Conservation (phyloP, 345 rosid species). For the Brassica juncea region DNA sequence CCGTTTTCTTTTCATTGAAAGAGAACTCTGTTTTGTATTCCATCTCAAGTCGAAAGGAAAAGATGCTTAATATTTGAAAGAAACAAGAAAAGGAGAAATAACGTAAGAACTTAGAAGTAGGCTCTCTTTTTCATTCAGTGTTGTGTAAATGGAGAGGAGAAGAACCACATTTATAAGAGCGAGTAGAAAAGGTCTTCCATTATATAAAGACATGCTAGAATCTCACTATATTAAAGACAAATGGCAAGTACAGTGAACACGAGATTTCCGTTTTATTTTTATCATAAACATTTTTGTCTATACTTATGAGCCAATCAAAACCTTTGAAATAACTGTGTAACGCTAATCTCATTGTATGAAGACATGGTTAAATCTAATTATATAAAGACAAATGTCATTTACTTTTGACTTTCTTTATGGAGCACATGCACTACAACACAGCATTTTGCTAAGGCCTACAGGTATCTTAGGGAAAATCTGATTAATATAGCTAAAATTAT, state of each 20-base stretch:
- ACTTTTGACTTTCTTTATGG: background rate
- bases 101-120: background rate
- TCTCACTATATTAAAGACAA: background rate
- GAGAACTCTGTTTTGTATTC: background rate
- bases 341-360: background rate
- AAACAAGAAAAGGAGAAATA: background rate
- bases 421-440: background rate
- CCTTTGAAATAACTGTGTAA: background rate
- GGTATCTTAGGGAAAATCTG: too few species aligned
- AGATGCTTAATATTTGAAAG: background rate
- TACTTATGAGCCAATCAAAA: background rate
- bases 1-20: background rate
- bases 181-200: background rate
- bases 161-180: background rate
- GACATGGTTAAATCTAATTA: background rate
- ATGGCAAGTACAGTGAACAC: background rate
- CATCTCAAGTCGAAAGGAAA: background rate
- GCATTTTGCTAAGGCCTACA: background rate
- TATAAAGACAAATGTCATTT: background rate
- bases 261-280: background rate
- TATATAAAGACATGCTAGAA: background rate
- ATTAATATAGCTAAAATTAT: too few species aligned
- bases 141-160: background rate
- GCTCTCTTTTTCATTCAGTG: background rate
- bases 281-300: background rate